Conservation (phyloP, 768 basidiomycete genomes). For the Termitomyces sp. region DNA sequence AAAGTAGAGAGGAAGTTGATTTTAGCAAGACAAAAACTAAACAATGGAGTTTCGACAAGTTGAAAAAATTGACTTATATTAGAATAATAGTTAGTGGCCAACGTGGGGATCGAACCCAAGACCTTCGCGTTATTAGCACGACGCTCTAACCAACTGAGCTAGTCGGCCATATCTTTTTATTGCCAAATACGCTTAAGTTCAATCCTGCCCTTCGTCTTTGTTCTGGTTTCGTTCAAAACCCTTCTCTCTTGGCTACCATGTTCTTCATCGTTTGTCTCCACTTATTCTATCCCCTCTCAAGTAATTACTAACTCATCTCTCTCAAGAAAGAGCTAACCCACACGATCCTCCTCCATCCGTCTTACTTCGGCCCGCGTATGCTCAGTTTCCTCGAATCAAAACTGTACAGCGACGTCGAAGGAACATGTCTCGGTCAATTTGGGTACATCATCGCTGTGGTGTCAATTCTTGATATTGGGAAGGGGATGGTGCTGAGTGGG, state of each 20-base stretch:
- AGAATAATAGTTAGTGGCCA: too few relatives aligned
- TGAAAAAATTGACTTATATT: too few relatives aligned
- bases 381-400: constrained; percentile 89
- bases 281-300: background rate
- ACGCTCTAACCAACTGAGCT: constrained; percentile 87
- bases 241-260: too few relatives aligned
- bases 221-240: too few relatives aligned
- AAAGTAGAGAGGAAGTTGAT: too few relatives aligned
- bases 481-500: constrained; percentile 87
- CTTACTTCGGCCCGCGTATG: constrained; percentile 97
- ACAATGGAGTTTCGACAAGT: too few relatives aligned
- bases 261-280: constrained; percentile 45
- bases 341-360: constrained; percentile 94
- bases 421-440: constrained; percentile 92
- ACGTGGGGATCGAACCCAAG: constrained; percentile 65
- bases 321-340: constrained; percentile 93
- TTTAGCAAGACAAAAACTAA: too few relatives aligned
- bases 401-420: constrained; percentile 94
- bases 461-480: constrained; percentile 85
- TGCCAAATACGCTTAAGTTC: too few relatives aligned
- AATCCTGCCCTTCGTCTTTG: background rate
- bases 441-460: constrained; percentile 94
- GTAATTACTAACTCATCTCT: background rate
- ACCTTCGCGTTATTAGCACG: constrained; percentile 75
- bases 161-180: constrained; percentile 44